Conservation (phyloP, 352 stramenopile species). For the Albugo laibachii region DNA sequence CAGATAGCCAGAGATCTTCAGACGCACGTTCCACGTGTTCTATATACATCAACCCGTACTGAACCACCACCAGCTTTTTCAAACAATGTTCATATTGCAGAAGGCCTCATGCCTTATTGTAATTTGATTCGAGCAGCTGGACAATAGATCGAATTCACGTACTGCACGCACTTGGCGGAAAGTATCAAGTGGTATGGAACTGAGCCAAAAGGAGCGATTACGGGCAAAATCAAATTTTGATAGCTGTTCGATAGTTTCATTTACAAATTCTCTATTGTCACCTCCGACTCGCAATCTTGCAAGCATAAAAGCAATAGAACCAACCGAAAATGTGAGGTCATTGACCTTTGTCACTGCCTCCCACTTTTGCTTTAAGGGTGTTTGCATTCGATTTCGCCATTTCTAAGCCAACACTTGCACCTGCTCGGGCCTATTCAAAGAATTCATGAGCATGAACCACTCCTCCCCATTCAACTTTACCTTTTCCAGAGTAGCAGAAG, state of each 20-base stretch:
- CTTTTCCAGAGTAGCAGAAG: slow-evolving; percentile 49
- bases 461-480: slow-evolving; percentile 7
- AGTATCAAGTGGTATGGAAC: too few species aligned
- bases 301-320: too few species aligned
- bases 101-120: slow-evolving; percentile 55
- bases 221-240: too few species aligned
- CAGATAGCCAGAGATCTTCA: slow-evolving; percentile 36
- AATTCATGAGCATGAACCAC: neutral
- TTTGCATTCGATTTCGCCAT: slow-evolving; percentile 61
- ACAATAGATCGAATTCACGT: too few species aligned
- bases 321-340: too few species aligned
- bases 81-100: slow-evolving; percentile 33
- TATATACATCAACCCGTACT: slow-evolving; percentile 23
- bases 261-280: too few species aligned
- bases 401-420: slow-evolving; percentile 37
- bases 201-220: too few species aligned
- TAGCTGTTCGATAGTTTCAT: too few species aligned
- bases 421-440: slow-evolving; percentile 29
- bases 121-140: slow-evolving; percentile 15
- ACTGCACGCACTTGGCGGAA: too few species aligned
- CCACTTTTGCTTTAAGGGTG: slow-evolving; percentile 7
- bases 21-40: slow-evolving; percentile 53
- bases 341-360: neutral
- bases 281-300: too few species aligned
- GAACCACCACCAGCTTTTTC: slow-evolving; percentile 8